Percentiles rank a stretch among this genome's conserved stretches.
Conservation (phyloP, 2,329 filamentous ascomycete genomes). For the Pseudocercospora fuligena region DNA sequence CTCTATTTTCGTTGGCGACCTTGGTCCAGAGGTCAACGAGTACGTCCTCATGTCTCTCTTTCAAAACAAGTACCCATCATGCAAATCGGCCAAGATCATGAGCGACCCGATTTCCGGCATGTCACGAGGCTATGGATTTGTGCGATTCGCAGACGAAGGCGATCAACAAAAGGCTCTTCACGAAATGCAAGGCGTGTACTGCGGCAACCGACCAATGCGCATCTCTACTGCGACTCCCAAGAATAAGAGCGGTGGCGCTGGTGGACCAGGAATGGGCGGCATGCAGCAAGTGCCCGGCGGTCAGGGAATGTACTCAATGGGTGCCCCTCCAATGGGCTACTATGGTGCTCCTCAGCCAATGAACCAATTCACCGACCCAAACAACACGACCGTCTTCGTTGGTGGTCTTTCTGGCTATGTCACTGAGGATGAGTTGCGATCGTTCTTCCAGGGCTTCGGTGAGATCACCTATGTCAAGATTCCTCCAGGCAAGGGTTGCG, state of each 20-base stretch:
- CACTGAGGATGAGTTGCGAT: conserved; percentile 98
- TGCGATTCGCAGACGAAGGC: conserved; percentile 92
- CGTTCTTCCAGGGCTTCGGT: conserved; percentile 99
- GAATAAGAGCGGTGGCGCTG: conserved; percentile 69
- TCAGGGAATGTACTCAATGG: conserved; percentile 71
- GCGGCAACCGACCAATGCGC: conserved; percentile 96
- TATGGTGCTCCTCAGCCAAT: conserved; percentile 77
- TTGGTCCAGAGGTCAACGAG: conserved; percentile 98
- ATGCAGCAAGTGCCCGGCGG: conserved; percentile 62
- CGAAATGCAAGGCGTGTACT: conserved; percentile 99
- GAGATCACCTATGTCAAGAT: conserved; percentile 99
- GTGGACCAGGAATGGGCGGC: conserved; percentile 57
- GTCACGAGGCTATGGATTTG: conserved; percentile 96
- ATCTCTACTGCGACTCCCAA: conserved; percentile 98
- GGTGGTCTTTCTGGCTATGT: conserved; percentile 97
- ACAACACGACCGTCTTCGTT: conserved; percentile 99
- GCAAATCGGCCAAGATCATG: conserved; percentile 99
- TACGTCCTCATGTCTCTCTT: conserved; percentile 97
- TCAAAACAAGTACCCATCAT: conserved; percentile 92
- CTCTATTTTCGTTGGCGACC: conserved; percentile 96
- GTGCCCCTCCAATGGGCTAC: conserved; percentile 69
- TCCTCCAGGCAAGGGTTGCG: conserved; percentile 96
- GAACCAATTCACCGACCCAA: conserved; percentile 99
- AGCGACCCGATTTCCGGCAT: conserved; percentile 97
- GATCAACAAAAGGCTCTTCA: conserved; percentile 94